A percentile compares a stretch with the other conserved stretches of the same genome.
Evolutionary conservation across 2,329 filamentous ascomycete species (phyloP).

Genomic region (Nemania sp.): DNA sequence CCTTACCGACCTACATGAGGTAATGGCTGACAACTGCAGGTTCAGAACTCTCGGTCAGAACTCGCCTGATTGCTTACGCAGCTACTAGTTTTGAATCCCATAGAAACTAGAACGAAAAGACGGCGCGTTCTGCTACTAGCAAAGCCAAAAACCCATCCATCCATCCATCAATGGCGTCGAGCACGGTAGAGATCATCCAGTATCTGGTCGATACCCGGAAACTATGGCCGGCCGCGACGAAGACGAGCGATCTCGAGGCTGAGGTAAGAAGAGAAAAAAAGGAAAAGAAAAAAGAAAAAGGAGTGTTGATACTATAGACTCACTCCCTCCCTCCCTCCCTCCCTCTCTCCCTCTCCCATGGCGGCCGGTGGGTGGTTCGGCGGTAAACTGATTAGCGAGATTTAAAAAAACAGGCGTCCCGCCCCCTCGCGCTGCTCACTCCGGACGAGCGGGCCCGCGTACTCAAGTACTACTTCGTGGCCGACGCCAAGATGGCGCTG

Average conservation of each 20-base stretch:
- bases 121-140: neutral
- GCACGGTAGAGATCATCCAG: conserved; percentile 53
- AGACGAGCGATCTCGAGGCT: conserved; percentile 53
- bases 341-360: neutral
- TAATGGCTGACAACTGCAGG: conserved; percentile 20
- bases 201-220: conserved; percentile 66
- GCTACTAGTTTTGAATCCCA: conserved; percentile 2
- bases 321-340: neutral
- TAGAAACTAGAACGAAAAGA: conserved; percentile 5
- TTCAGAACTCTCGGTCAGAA: no score
- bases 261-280: no score
- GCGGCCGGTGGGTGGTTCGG: no score
- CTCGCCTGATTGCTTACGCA: conserved; percentile 5
- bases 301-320: neutral
- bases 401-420: conserved; percentile 52
- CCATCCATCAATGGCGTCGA: conserved; percentile 35
- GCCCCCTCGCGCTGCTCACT: conserved; percentile 57
- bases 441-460: conserved; percentile 60
- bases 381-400: neutral
- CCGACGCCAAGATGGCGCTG: conserved; percentile 76
- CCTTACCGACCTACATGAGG: no score
- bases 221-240: conserved; percentile 58
- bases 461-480: conserved; percentile 66
- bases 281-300: no score
- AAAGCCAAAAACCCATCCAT: no score